A percentile compares a stretch with the other conserved stretches of the same genome.
Conservation (phyloP, 1,284 basidiomycete genomes). For the Cutaneotrichosporon mucoides region DNA sequence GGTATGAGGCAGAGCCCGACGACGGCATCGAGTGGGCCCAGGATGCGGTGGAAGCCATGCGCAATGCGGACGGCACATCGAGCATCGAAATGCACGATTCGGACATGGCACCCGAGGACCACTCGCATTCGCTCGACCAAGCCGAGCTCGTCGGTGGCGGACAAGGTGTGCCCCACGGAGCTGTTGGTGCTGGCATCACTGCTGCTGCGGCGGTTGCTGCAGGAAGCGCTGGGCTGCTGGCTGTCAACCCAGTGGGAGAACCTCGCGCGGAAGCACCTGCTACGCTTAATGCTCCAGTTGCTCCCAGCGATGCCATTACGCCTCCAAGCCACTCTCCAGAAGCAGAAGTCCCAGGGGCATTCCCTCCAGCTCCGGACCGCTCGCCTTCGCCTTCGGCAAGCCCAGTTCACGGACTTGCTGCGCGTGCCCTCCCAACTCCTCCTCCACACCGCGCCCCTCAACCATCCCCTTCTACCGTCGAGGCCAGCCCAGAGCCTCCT, state of each 20-base stretch:
- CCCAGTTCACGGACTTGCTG: background rate
- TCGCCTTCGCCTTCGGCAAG: slow-evolving; percentile 1
- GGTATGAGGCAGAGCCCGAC: slow-evolving; percentile 49
- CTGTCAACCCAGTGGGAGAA: too few relatives aligned
- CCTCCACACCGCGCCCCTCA: slow-evolving; percentile 4
- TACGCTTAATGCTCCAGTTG: too few relatives aligned
- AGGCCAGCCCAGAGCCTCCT: slow-evolving; percentile 4
- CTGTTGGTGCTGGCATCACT: too few relatives aligned
- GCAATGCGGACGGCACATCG: slow-evolving; percentile 12
- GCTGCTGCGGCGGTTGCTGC: too few relatives aligned
- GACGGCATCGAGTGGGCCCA: slow-evolving; percentile 54
- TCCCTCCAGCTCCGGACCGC: slow-evolving; percentile 2
- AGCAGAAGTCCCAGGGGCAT: background rate
- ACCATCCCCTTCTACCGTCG: background rate
- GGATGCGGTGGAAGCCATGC: slow-evolving; percentile 44
- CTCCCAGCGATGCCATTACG: background rate
- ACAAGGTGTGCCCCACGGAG: too few relatives aligned
- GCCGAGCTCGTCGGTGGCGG: too few relatives aligned
- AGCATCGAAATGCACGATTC: background rate
- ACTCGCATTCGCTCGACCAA: background rate
- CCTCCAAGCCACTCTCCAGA: too few relatives aligned
- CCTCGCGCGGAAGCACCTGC: too few relatives aligned
- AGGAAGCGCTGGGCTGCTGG: too few relatives aligned
- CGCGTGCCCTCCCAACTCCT: slow-evolving; percentile 1
- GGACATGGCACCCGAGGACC: slow-evolving; percentile 3